Conservation (phyloP, 2,329 filamentous ascomycete genomes). For the Podosphaera xanthii region DNA sequence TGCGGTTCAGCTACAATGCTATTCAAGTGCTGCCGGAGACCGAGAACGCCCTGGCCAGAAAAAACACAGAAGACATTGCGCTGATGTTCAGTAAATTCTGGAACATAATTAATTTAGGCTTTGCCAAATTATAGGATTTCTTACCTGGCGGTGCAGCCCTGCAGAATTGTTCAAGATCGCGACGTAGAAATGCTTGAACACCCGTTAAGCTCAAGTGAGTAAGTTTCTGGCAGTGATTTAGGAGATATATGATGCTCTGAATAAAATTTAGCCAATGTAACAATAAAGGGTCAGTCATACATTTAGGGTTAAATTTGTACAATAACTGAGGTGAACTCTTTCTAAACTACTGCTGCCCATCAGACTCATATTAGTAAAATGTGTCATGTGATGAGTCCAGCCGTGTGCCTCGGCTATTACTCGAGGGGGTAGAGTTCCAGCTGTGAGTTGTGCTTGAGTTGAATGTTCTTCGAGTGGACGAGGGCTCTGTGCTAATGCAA, state of each 20-base stretch:
- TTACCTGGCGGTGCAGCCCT: conserved; percentile 57
- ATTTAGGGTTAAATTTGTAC: conserved; percentile 57
- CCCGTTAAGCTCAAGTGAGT: conserved; percentile 91
- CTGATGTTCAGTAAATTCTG: conserved; percentile 88
- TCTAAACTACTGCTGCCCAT: conserved; percentile 32
- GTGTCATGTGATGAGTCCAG: not conserved
- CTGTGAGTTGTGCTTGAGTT: not conserved
- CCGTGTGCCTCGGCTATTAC: not conserved
- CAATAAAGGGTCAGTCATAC: conserved; percentile 25
- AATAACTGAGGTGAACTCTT: conserved; percentile 90
- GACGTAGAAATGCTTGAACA: conserved; percentile 69
- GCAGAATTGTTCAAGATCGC: conserved; percentile 69
- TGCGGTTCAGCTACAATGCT: conserved; percentile 21
- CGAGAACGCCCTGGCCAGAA: conserved; percentile 61
- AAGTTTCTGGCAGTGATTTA: conserved; percentile 77
- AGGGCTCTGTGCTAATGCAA: conserved; percentile 49
- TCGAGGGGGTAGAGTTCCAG: not conserved
- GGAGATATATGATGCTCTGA: conserved; percentile 69
- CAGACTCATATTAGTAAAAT: conserved; percentile 18
- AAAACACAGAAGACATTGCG: conserved; percentile 95
- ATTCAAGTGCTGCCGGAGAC: conserved; percentile 60
- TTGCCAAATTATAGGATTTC: conserved; percentile 5
- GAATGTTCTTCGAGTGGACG: not conserved
- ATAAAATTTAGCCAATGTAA: conserved; percentile 13
- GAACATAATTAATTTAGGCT: not conserved